phyloP scores from a whole-genome alignment of 169 alveolate species.

The Blepharisma undulans region DNA sequence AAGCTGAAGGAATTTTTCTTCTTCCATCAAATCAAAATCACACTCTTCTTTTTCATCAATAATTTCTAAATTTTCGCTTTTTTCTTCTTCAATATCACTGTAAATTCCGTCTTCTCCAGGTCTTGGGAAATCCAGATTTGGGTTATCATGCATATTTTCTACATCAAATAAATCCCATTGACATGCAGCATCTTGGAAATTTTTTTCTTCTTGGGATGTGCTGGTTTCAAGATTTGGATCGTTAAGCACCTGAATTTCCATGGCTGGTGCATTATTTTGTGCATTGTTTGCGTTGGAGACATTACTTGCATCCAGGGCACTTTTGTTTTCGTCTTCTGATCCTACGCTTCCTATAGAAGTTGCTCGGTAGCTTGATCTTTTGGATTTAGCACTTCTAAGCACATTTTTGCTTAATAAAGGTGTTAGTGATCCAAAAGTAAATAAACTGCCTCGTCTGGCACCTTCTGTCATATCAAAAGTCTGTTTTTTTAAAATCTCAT shows the following conservation, averaged over 20 bases:
- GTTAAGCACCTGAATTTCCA: too few relatives aligned
- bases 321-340: neutral
- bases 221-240: too few relatives aligned
- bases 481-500: neutral
- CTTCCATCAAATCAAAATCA: neutral
- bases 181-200: neutral
- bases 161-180: neutral
- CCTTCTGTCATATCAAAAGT: neutral
- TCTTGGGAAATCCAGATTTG: neutral
- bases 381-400: neutral
- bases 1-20: neutral
- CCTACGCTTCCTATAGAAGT: neutral
- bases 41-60: neutral
- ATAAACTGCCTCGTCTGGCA: neutral
- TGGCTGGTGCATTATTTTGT: too few relatives aligned
- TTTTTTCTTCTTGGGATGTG: too few relatives aligned
- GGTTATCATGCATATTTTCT: neutral
- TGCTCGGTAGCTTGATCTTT: neutral
- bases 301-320: neutral
- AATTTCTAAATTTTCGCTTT: neutral
- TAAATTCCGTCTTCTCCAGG: neutral
- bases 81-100: neutral
- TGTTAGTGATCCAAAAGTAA: neutral
- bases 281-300: too few relatives aligned
- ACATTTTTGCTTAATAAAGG: neutral